Evolutionary conservation across 75 land plant genomes (phyloP).

Genomic region (Adiantum capillusveneris): DNA sequence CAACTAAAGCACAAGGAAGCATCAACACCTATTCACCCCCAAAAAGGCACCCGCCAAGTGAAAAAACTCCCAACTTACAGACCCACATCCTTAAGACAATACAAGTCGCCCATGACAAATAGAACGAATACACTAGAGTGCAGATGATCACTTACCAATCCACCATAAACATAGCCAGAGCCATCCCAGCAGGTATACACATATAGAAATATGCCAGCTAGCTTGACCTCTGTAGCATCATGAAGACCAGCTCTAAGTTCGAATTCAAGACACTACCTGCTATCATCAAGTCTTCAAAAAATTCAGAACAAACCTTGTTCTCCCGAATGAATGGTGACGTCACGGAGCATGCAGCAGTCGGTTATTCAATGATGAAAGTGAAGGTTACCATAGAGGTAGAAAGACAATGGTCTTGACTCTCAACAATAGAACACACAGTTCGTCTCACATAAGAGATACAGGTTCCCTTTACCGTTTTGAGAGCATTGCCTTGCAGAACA

Average conservation of each 20-base stretch:
- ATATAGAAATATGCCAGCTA: conserved; percentile 96
- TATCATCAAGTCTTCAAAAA: no score
- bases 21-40: conserved; percentile 71
- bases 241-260: no score
- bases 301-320: conserved; percentile 47
- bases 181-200: conserved; percentile 94
- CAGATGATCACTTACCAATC: conserved; percentile 56
- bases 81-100: no score
- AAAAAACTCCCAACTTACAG: conserved; percentile 59
- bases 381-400: no score
- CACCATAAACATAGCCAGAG: conserved; percentile 93
- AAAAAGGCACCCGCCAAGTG: conserved; percentile 91
- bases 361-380: no score
- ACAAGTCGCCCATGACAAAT: background rate
- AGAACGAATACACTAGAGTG: background rate
- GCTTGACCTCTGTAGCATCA: conserved; percentile 61
- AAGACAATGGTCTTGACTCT: no score
- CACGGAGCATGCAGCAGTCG: no score
- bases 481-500: no score
- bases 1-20: conserved; percentile 92
- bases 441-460: no score
- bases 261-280: no score
- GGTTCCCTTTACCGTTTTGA: no score
- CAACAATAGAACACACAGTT: no score
- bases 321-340: conserved; percentile 96